Base-by-base conservation (phyloP, 306 rosid genomes). In the Canavalia gladiata region DNA sequence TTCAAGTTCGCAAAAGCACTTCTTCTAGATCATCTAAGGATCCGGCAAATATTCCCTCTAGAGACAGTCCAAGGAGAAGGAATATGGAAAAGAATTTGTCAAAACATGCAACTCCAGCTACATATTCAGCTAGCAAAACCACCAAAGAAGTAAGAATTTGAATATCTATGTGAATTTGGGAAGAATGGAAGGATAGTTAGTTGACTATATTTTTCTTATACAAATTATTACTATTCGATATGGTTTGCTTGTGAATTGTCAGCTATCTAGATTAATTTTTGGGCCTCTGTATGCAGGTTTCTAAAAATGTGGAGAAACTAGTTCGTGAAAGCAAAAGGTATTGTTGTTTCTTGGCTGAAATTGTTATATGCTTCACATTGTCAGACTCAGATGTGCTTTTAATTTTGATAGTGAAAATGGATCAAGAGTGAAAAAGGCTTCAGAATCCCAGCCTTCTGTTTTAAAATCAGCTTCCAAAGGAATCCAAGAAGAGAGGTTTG, bases 311-410 rank as follows among this genome's bases (percentile, higher is more conserved):
- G 60, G 83, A 84, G 68, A 91, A 86, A 52, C 70, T 65, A 51
- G 49, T 45, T 65, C 54, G 56, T 43, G 88, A 80, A n/a, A 84
- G 34, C 63, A 87, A 46, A 84, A 87, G 96, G 97, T 93, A 84
- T 31, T 67, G 3, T 65, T 68, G 33, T 57, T 78, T 78, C 85
- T 85, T 62, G 42, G 49, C 65, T 54, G 18, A 56, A 37, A 72
- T 74, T 11, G 43, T 64, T 51, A 33, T 31, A 37, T 85, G 34
- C 57, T 51, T 75, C 65, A 82, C 62, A 31, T 66, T 85, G 45
- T 84, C 54, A 33, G 73, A 79, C 79, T 84, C 81, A 70, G 63
- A 65, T 34, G 5, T 80, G 51, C 37, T 71, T 58, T 65, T 67
- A 25, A 49, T 29, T 76, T 71, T 65, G 59, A 72, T 54, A 86